Conservation (phyloP, 2,329 filamentous ascomycete genomes). For the Alternaria triticimaculans region DNA sequence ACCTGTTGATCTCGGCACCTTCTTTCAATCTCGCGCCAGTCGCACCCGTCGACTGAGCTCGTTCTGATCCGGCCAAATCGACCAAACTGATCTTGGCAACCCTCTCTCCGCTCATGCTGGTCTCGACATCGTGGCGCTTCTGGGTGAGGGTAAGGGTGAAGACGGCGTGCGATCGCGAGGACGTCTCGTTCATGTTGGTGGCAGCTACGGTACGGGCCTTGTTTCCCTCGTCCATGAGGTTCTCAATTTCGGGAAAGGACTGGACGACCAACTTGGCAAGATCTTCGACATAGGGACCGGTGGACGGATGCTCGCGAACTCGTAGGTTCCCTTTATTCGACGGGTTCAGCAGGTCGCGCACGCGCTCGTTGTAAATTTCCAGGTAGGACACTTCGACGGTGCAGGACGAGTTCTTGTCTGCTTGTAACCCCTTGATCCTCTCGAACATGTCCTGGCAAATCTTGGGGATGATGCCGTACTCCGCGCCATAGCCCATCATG, state of each 20-base stretch:
- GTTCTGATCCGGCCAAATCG: conserved; percentile 95
- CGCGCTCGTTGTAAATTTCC: conserved; percentile 98
- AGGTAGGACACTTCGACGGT: conserved; percentile 98
- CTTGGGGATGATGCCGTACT: conserved; percentile 92
- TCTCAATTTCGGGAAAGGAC: conserved; percentile 93
- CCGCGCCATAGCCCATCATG: conserved; percentile 99
- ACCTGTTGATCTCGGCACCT: conserved; percentile 97
- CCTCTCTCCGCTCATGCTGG: conserved; percentile 97
- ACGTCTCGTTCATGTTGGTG: conserved; percentile 99
- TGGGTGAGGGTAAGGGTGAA: conserved; percentile 96
- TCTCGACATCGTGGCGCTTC: conserved; percentile 88
- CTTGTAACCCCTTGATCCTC: conserved; percentile 73
- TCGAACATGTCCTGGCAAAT: conserved; percentile 99
- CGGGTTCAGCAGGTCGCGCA: conserved; percentile 93
- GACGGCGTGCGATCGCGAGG: conserved; percentile 95
- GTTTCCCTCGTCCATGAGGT: conserved; percentile 99
- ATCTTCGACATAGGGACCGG: conserved; percentile 97
- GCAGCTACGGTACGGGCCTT: conserved; percentile 97
- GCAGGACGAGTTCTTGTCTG: conserved; percentile 80
- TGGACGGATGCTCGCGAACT: conserved; percentile 96
- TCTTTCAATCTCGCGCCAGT: conserved; percentile 95
- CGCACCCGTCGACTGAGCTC: conserved; percentile 95
- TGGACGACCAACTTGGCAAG: conserved; percentile 92
- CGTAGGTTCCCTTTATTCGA: conserved; percentile 95
- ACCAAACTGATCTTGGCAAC: conserved; percentile 98